Percentiles rank a stretch among this genome's conserved stretches.
Conservation (phyloP, 768 basidiomycete species). For the Ramaria rubella region DNA sequence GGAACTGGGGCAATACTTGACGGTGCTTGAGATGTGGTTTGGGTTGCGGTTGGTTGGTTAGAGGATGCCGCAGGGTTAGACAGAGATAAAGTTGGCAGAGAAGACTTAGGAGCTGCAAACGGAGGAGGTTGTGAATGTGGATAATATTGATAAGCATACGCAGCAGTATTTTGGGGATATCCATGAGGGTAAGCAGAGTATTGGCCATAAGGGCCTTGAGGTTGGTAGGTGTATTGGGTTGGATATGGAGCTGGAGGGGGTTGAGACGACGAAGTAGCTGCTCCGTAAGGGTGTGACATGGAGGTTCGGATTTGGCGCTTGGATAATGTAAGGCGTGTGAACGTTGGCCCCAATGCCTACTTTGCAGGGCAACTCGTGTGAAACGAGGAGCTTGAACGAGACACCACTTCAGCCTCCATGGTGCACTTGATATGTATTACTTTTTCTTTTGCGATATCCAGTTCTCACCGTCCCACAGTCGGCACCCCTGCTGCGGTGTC, state of each 20-base stretch:
- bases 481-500: not conserved
- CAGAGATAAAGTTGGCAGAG: conserved; percentile 1
- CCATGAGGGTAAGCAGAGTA: conserved; percentile 5
- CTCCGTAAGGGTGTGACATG: not conserved
- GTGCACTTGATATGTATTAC: not conserved
- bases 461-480: not conserved
- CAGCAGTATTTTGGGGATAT: conserved; percentile 36
- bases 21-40: conserved; percentile 12
- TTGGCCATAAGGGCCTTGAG: conserved; percentile 4
- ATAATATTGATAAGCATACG: conserved; percentile 27
- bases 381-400: not conserved
- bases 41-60: conserved; percentile 1
- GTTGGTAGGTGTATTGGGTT: conserved; percentile 3
- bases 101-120: conserved; percentile 20
- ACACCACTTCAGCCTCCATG: not conserved
- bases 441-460: not conserved
- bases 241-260: not conserved
- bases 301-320: not conserved
- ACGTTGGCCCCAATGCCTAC: not conserved
- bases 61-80: conserved; percentile 16
- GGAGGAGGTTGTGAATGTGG: conserved; percentile 32
- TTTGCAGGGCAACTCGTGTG: not conserved
- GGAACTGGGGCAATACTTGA: conserved; percentile 24
- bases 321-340: not conserved
- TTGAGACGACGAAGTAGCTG: not conserved